Base-by-base conservation (phyloP, 768 basidiomycete species). In the Russula sp. region DNA sequence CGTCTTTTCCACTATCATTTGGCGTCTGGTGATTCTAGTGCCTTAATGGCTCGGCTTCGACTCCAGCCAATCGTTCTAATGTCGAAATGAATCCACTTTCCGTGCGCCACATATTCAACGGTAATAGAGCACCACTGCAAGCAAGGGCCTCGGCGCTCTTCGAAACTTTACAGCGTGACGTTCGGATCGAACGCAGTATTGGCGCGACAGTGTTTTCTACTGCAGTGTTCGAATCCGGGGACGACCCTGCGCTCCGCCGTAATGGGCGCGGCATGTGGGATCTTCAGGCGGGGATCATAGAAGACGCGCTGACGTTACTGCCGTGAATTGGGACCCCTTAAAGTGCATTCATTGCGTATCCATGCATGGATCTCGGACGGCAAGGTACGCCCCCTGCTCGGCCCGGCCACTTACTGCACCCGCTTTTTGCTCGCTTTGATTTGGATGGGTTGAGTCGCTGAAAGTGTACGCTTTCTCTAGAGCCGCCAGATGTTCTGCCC, bases 91-190 rank as follows among this genome's bases (percentile, higher is more conserved):
- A 57, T 38, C 10, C 30, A 13, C 46, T 28, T 28, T 64, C 59
- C 18, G 60, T 67, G 49, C 59, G 52, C 32, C 68, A 69, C 38
- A 32, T 69, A 49, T 69, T 69, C 59, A 69, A 67, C 14, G 42
- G 66, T 2, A 67, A 69, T 34, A 53, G 30, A 30, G 32, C 24
- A 20, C 10, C 13, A 48, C 42, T 61, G 22, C 68, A 69, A 50
- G 44, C n/a, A 14, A 32, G 44, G 24, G 61, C 68, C 24, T 56
- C 58, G 32, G 56, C 24, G 50, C 62, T 67, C 28, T 69, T 69
- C 32, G 54, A 62, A 42, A 36, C 54, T 13, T 61, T 69, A 11
- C 68, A 69, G 62, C 61, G 62, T 26, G 51, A 69, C 22, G 56
- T 69, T 9, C 58, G 40, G 5, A 63, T 69, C 30, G 66, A 64